These are phyloP conservation scores for Staphylotrichum tortipilum DNA, from an alignment of 495 filamentous ascomycete genomes.

Conservation along the genomic window DNA sequence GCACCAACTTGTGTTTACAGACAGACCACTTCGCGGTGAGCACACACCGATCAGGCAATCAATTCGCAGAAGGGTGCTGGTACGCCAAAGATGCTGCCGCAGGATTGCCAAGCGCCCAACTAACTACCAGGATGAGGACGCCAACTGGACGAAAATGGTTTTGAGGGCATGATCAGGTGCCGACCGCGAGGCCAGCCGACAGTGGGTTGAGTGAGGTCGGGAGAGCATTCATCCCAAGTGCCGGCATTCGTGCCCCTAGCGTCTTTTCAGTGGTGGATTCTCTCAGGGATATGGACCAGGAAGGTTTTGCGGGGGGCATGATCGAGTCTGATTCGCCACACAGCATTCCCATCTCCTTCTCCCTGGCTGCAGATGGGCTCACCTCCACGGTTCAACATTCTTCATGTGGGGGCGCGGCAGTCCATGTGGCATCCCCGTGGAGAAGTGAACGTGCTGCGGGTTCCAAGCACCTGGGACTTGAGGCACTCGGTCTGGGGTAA, in stretches of 20 bases:
- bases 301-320: slow-evolving; percentile 9
- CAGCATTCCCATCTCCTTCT: neutral
- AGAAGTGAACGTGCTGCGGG: slow-evolving; percentile 8
- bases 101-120: too few relatives aligned
- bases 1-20: too few relatives aligned
- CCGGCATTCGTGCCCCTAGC: slow-evolving; percentile 4
- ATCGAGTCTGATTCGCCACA: slow-evolving; percentile 12
- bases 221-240: slow-evolving; percentile 14
- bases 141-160: neutral
- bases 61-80: too few relatives aligned
- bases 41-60: too few relatives aligned
- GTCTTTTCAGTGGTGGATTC: slow-evolving; percentile 4
- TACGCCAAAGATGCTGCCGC: too few relatives aligned
- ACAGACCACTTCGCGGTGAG: too few relatives aligned
- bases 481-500: slow-evolving; percentile 1
- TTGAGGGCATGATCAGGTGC: neutral
- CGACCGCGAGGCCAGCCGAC: neutral
- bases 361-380: neutral
- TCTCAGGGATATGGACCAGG: neutral
- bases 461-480: slow-evolving; percentile 1
- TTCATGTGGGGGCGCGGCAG: slow-evolving; percentile 6
- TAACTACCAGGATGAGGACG: neutral
- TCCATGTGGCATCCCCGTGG: slow-evolving; percentile 14
- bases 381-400: slow-evolving; percentile 9
- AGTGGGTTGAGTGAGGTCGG: neutral